A percentile compares a stretch with the other conserved stretches of the same genome.
phyloP scores from a whole-genome alignment of 352 stramenopile genomes.

The Phytopythium delawarense region DNA sequence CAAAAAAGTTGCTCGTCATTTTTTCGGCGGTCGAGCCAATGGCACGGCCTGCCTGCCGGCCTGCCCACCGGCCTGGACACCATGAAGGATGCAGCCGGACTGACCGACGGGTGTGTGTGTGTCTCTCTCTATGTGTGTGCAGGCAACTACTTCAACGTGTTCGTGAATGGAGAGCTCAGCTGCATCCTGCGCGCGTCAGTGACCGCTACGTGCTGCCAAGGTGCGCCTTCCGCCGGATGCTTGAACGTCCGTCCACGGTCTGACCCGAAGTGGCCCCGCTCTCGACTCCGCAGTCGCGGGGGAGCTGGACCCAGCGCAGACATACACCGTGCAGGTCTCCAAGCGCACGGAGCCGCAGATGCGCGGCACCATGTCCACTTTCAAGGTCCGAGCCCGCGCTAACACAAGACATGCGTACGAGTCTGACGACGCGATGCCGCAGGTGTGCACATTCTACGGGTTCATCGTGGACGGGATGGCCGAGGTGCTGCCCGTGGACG shows the following conservation, averaged over 20 bases:
- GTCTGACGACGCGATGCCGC: neutral
- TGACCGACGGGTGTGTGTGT: neutral
- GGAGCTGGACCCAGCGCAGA: constrained; percentile 38
- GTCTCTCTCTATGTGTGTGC: neutral
- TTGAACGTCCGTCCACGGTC: neutral
- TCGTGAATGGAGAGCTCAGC: constrained; percentile 66
- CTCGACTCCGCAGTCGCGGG: constrained; percentile 39
- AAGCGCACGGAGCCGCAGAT: constrained; percentile 87
- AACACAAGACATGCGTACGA: neutral
- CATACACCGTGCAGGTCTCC: constrained; percentile 67
- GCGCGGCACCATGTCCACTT: constrained; percentile 79
- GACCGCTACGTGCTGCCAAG: constrained; percentile 75
- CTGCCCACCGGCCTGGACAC: neutral
- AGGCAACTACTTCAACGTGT: constrained; percentile 90
- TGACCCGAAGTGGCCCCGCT: neutral
- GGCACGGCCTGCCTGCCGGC: neutral
- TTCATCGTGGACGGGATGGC: constrained; percentile 76
- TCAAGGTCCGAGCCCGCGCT: constrained; percentile 42
- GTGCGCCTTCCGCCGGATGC: constrained; percentile 16
- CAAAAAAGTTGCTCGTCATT: constrained; percentile 1
- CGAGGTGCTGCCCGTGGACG: constrained; percentile 48
- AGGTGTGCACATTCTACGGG: constrained; percentile 87
- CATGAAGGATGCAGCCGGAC: neutral
- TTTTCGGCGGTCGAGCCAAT: neutral
- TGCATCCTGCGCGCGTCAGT: constrained; percentile 78